phyloP scores from a whole-genome alignment of 768 basidiomycete species.

The Tephrocybe sp. region DNA sequence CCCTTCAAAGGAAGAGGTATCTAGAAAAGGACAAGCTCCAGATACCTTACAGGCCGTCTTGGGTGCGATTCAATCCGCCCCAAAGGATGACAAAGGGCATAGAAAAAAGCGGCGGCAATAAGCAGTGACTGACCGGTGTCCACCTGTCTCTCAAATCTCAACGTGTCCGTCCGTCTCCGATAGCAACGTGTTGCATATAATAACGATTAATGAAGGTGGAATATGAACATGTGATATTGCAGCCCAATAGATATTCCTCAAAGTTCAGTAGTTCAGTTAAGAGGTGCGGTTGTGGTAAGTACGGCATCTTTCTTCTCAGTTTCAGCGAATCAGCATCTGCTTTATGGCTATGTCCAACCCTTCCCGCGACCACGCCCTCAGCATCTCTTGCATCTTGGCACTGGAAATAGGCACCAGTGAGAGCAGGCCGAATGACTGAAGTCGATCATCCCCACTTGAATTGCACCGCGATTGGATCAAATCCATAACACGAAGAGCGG shows the following conservation, averaged over 20 bases:
- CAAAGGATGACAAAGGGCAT: constrained; percentile 41
- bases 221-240: no score
- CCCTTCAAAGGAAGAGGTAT: constrained; percentile 7
- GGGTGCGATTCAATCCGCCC: constrained; percentile 60
- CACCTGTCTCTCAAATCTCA: no score
- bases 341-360: constrained; percentile 25
- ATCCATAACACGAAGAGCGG: constrained; percentile 22
- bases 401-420: constrained; percentile 26
- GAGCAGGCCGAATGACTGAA: constrained; percentile 28
- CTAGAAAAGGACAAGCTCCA: constrained; percentile 24
- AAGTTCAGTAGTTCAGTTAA: no score
- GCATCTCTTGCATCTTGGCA: constrained; percentile 19
- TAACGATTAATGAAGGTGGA: no score
- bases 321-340: neutral
- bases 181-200: no score
- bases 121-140: neutral
- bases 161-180: no score
- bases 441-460: constrained; percentile 7
- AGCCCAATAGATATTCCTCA: no score
- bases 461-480: constrained; percentile 35
- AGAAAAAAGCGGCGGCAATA: constrained; percentile 24
- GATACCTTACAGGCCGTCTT: constrained; percentile 48
- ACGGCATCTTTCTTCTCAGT: no score
- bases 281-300: no score
- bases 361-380: constrained; percentile 23